phyloP scores from a whole-genome alignment of 1,284 basidiomycete genomes.

The Anthracocystis panici-leucophaei region DNA sequence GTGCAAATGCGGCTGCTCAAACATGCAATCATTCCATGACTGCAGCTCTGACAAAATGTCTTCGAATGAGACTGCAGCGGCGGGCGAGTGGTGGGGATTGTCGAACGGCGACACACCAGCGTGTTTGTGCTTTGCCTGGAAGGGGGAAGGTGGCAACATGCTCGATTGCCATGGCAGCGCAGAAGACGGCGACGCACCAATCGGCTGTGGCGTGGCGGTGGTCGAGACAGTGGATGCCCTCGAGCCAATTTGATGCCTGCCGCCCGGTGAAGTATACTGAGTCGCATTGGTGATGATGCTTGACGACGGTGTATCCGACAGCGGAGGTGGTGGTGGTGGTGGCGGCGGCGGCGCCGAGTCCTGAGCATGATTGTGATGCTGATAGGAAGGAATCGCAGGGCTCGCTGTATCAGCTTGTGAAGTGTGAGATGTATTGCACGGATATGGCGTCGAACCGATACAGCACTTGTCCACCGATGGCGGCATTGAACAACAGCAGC shows the following conservation, averaged over 20 bases:
- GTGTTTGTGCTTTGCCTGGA: conserved; percentile 16
- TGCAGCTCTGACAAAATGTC: conserved; percentile 34
- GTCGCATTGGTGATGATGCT: conserved; percentile 32
- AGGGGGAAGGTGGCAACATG: conserved; percentile 7
- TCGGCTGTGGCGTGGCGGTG: conserved; percentile 27
- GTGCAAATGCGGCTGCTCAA: conserved; percentile 42
- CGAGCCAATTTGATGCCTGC: conserved; percentile 10
- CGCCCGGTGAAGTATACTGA: conserved; percentile 19
- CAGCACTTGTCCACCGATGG: conserved; percentile 43
- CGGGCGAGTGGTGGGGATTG: conserved; percentile 5
- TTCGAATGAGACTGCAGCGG: conserved; percentile 15
- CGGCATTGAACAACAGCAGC: conserved; percentile 50
- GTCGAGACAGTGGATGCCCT: conserved; percentile 34
- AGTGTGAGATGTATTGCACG: conserved; percentile 15
- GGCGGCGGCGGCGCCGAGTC: conserved; percentile 7
- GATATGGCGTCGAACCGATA: conserved; percentile 19
- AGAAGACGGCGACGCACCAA: conserved; percentile 17
- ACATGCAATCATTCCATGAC: conserved; percentile 41
- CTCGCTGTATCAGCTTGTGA: conserved; percentile 7
- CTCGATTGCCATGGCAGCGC: conserved; percentile 16
- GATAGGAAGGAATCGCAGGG: conserved; percentile 11
- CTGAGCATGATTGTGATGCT: conserved; percentile 1
- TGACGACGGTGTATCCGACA: conserved; percentile 33
- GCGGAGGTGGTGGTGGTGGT: conserved; percentile 11
- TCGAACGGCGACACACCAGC: conserved; percentile 6